These are phyloP conservation scores for Decorospora gaudefroyi DNA, from an alignment of 2,329 filamentous ascomycete genomes.

Conservation along the genomic window DNA sequence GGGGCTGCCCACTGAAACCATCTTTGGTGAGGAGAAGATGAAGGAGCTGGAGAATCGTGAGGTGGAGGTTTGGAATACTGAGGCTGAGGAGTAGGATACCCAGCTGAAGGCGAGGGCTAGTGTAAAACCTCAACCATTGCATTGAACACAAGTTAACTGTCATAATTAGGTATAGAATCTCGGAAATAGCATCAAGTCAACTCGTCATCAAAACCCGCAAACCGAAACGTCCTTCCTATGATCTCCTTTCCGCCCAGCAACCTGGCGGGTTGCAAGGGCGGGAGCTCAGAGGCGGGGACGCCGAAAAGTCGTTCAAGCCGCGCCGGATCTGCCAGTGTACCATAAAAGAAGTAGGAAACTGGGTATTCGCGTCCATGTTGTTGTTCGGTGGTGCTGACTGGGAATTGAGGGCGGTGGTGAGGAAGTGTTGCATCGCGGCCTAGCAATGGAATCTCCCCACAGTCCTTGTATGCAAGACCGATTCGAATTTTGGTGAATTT, in stretches of 20 bases:
- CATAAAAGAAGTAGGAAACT: neutral
- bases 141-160: too few species aligned
- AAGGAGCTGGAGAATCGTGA: constrained; percentile 73
- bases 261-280: neutral
- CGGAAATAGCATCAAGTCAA: too few species aligned
- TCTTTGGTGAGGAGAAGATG: constrained; percentile 78
- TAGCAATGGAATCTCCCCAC: neutral
- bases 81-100: constrained; percentile 63
- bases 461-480: neutral
- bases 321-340: neutral
- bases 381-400: neutral
- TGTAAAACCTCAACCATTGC: too few species aligned
- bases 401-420: neutral
- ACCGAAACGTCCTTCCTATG: neutral
- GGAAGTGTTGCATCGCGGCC: constrained; percentile 1
- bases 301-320: neutral
- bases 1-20: constrained; percentile 72
- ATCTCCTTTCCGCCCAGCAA: neutral
- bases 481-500: neutral
- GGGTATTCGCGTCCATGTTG: neutral
- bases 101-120: neutral
- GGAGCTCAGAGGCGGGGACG: neutral
- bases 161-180: too few species aligned
- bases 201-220: neutral
- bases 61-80: constrained; percentile 80